Conservation (phyloP, 1,284 basidiomycete genomes). For the Tilletia setariae region DNA sequence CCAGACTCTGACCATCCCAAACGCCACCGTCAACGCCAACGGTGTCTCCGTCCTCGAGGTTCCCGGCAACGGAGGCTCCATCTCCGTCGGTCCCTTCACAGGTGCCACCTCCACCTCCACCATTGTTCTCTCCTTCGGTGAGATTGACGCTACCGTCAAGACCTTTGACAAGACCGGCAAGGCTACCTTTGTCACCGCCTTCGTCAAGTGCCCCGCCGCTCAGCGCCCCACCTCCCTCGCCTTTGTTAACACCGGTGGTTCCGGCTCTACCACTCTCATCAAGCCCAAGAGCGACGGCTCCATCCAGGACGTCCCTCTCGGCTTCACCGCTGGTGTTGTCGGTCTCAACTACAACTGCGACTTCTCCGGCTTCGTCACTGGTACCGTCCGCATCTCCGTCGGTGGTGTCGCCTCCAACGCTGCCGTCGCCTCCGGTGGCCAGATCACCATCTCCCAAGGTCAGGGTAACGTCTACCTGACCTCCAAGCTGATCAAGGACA, state of each 20-base stretch:
- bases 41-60: constrained; percentile 15
- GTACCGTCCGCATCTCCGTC: constrained; percentile 9
- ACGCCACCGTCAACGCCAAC: background rate
- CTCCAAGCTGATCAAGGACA: background rate
- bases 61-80: constrained; percentile 1
- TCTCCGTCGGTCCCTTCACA: constrained; percentile 8
- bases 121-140: constrained; percentile 5
- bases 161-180: background rate
- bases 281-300: background rate
- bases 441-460: background rate
- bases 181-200: constrained; percentile 13
- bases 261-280: background rate
- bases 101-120: constrained; percentile 1
- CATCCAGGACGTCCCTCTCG: background rate
- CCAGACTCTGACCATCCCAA: background rate
- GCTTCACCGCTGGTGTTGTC: constrained; percentile 8
- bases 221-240: constrained; percentile 8
- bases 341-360: constrained; percentile 10
- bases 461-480: constrained; percentile 13
- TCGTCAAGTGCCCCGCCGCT: constrained; percentile 1
- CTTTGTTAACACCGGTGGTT: background rate
- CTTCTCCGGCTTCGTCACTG: constrained; percentile 3
- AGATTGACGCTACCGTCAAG: background rate
- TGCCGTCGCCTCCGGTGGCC: background rate
- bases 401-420: constrained; percentile 13